A percentile compares a stretch with the other conserved stretches of the same genome.
Evolutionary conservation across 768 basidiomycete genomes (phyloP).

Genomic region (Kwoniella dendrophila): DNA sequence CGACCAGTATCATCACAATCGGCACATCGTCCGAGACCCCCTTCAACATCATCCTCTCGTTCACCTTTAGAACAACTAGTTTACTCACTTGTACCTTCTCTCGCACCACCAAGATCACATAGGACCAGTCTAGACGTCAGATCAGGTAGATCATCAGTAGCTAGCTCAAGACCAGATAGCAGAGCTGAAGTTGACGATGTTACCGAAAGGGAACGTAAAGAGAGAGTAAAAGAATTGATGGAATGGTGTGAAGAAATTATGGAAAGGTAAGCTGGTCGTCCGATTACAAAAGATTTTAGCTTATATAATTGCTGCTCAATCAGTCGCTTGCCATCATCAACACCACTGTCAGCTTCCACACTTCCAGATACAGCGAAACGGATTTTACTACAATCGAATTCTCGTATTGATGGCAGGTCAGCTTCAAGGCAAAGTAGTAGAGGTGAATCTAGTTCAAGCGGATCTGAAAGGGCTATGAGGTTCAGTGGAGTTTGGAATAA

Average conservation of each 20-base stretch:
- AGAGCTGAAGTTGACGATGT: conserved; percentile 25
- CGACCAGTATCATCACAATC: conserved; percentile 28
- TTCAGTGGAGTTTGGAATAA: conserved; percentile 44
- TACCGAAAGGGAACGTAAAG: conserved; percentile 32
- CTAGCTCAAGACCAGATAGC: conserved; percentile 28
- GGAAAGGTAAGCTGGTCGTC: conserved; percentile 26
- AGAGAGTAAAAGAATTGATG: conserved; percentile 44
- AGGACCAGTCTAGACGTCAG: background rate
- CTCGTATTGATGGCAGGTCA: conserved; percentile 15
- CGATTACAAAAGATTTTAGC: background rate
- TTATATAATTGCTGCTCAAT: background rate
- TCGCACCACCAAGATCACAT: conserved; percentile 32
- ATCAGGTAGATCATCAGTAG: conserved; percentile 25
- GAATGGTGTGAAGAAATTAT: conserved; percentile 46
- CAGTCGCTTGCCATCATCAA: conserved; percentile 28
- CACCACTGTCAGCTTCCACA: conserved; percentile 22
- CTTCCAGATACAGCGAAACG: conserved; percentile 41
- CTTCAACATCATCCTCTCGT: conserved; percentile 18
- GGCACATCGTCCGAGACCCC: conserved; percentile 18
- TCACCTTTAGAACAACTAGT: conserved; percentile 45
- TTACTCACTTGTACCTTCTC: conserved; percentile 39
- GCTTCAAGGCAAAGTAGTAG: conserved; percentile 22
- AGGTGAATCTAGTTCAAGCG: conserved; percentile 17
- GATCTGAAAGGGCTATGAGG: conserved; percentile 34
- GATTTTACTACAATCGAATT: conserved; percentile 16